Conservation (phyloP, 345 rosid genomes). For the Acer negundo region DNA sequence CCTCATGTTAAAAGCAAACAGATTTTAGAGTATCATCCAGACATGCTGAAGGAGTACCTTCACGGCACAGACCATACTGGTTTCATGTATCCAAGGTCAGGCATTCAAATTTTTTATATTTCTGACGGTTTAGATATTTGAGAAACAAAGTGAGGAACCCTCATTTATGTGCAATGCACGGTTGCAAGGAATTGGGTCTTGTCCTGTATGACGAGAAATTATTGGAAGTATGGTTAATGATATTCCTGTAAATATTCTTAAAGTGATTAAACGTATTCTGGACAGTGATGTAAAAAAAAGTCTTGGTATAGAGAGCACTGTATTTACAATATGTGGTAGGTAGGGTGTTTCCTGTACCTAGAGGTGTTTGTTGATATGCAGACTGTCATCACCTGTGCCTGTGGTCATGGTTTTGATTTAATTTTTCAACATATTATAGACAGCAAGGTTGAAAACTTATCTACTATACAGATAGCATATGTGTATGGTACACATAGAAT, state of each 20-base stretch:
- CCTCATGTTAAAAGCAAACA: conserved; percentile 33
- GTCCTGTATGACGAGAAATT: background rate
- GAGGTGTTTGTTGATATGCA: background rate
- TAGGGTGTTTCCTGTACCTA: background rate
- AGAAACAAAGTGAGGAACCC: conserved; percentile 7
- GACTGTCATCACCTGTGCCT: background rate
- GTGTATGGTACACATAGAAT: background rate
- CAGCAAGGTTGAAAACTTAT: background rate
- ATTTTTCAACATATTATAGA: background rate
- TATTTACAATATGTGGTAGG: background rate
- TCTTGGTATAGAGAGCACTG: background rate
- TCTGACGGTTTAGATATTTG: background rate
- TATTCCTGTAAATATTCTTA: background rate
- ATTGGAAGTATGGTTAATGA: background rate
- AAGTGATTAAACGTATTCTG: background rate
- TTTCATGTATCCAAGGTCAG: conserved; percentile 95
- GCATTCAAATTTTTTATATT: conserved; percentile 4
- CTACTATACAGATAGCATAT: background rate
- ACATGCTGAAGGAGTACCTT: conserved; percentile 69
- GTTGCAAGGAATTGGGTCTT: background rate
- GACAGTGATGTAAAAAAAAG: background rate
- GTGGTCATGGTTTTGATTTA: background rate
- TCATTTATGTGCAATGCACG: background rate
- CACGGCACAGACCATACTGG: conserved; percentile 72
- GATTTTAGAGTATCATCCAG: conserved; percentile 94